Base-by-base conservation (phyloP, 257 asterid genomes). In the Solanum commersonii region DNA sequence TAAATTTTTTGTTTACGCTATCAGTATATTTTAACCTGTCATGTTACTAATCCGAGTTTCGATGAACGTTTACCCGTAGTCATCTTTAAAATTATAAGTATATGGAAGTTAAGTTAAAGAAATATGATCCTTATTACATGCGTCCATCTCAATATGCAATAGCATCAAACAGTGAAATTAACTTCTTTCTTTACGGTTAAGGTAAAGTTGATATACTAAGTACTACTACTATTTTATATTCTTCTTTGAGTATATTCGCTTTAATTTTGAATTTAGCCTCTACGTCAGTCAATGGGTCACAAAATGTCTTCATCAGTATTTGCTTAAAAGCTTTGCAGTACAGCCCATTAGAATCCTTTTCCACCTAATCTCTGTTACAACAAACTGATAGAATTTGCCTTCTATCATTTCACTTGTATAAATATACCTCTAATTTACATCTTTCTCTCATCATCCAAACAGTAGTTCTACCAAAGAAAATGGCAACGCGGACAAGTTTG, bases 361-460 rank as follows among this genome's bases (percentile, higher is more conserved):
- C 84, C 27, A 86, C 88, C 88, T 72, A 86, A 52, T 86, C 67
- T 86, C 73, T 29, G 52, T 73, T 73, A 49, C 46, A 90, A 84
- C 93, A 86, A 77, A 76, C 89, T 76, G 83, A 85, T 49, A n/a
- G 1, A 44, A 76, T 25, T 42, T 67, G 78, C 44, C 60, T 56
- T 31, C 11, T 25, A 67, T 25, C 73, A 84, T 84, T 87, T 84
- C 87, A 89, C 49, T 42, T 84, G 23, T 46, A n/a, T 22, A 88
- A 63, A 72, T 86, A 23, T 68, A 35, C 23, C 46, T 6, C 44
- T 22, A 31, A 23, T 14, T 38, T 49, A 4, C 12, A 18, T 60
- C 78, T 13, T 20, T 9, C 2, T 70, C 56, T 76, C 83, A 67
- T 65, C 25, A 31, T 38, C 71, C 67, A 49, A 33, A 86, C 73